phyloP scores from a whole-genome alignment of 1,139 yeast species.

The Schwanniomyces etchellsii region DNA sequence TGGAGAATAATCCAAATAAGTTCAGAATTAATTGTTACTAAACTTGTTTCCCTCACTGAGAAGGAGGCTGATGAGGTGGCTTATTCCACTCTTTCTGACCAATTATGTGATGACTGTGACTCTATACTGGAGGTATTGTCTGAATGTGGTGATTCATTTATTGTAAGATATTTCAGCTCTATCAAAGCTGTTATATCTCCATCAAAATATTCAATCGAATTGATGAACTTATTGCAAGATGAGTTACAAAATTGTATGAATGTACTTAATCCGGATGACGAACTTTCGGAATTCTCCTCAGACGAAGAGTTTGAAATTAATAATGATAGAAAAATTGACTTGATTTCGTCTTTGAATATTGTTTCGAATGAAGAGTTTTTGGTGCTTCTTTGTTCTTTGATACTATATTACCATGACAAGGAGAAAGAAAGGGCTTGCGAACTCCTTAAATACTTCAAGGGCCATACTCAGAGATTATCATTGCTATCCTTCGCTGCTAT shows the following conservation, averaged over 20 bases:
- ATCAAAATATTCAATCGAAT: neutral
- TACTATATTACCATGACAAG: conserved; percentile 18
- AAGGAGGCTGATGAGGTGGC: neutral
- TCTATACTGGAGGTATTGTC: neutral
- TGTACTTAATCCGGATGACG: neutral
- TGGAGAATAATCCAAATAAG: conserved; percentile 38
- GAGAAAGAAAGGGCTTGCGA: conserved; percentile 15
- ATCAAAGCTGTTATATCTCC: neutral
- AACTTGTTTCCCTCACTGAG: conserved; percentile 15
- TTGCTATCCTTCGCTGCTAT: conserved; percentile 30
- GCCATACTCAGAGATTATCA: conserved; percentile 14
- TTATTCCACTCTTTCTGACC: too few species aligned
- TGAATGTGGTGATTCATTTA: too few species aligned
- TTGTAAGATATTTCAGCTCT: neutral
- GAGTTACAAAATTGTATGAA: neutral
- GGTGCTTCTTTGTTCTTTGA: conserved; percentile 23
- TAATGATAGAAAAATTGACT: conserved; percentile 9
- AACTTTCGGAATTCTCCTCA: neutral
- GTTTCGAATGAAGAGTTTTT: conserved; percentile 32
- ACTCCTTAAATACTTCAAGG: conserved; percentile 22
- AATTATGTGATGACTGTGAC: neutral
- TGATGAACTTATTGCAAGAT: neutral
- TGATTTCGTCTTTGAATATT: conserved; percentile 28
- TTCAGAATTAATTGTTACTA: conserved; percentile 26
- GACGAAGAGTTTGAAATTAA: neutral